Conservation (phyloP, 164 flowering plant genomes). For the Macadamia tetraphylla region DNA sequence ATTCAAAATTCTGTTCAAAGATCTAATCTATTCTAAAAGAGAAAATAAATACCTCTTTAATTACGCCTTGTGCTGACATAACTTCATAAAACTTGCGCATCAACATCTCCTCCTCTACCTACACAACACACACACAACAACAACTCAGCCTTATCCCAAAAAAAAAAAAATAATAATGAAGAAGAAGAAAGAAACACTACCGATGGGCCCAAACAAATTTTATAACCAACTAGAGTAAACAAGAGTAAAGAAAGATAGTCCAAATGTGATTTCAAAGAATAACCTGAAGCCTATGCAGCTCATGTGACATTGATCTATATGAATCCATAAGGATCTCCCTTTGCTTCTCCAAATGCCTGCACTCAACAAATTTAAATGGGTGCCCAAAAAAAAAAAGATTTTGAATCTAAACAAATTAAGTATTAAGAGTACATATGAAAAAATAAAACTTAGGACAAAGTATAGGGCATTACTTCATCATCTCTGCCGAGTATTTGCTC, state of each 20-base stretch:
- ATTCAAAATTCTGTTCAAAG: too few species aligned
- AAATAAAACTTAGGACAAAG: background rate
- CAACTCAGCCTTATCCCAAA: background rate
- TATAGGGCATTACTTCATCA: slow-evolving; percentile 6
- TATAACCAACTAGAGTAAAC: too few species aligned
- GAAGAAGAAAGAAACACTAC: too few species aligned
- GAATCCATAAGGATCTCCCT: slow-evolving; percentile 42
- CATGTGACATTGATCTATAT: slow-evolving; percentile 41
- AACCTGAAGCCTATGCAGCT: slow-evolving; percentile 55
- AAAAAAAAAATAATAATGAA: background rate
- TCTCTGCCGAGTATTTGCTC: slow-evolving; percentile 9
- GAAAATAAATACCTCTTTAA: slow-evolving; percentile 7
- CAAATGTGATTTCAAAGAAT: background rate
- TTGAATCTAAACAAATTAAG: background rate
- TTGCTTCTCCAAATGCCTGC: slow-evolving; percentile 59
- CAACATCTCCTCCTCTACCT: slow-evolving; percentile 75
- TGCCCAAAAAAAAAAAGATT: too few species aligned
- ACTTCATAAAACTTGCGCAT: slow-evolving; percentile 60
- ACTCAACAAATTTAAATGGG: background rate
- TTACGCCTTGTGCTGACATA: slow-evolving; percentile 22
- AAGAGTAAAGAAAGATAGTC: background rate
- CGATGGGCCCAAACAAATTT: too few species aligned
- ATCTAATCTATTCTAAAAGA: too few species aligned
- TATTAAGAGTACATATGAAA: background rate
- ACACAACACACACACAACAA: slow-evolving; percentile 12